These are phyloP conservation scores for Castanospermum australe DNA, from an alignment of 306 rosid species.

Conservation along the genomic window DNA sequence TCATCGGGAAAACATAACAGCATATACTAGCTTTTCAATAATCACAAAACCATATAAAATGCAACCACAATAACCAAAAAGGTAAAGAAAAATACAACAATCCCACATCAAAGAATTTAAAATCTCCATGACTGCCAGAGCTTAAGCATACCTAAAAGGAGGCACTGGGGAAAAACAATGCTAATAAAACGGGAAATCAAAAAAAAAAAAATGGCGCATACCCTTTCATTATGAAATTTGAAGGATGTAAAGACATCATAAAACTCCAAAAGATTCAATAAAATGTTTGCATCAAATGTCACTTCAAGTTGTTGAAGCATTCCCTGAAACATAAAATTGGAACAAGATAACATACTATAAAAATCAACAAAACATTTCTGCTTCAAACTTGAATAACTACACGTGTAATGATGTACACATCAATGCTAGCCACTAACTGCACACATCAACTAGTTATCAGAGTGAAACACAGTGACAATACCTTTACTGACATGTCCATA, in stretches of 20 bases:
- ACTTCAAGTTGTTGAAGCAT: slow-evolving; percentile 64
- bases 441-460: slow-evolving; percentile 14
- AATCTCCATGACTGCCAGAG: not conserved
- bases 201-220: slow-evolving; percentile 31
- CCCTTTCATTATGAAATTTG: slow-evolving; percentile 75
- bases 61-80: not conserved
- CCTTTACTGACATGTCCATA: slow-evolving; percentile 65
- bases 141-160: not conserved
- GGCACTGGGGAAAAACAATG: not conserved
- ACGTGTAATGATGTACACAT: slow-evolving; percentile 7
- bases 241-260: slow-evolving; percentile 55
- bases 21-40: not conserved
- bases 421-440: slow-evolving; percentile 22
- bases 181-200: not conserved
- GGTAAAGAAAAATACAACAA: not conserved
- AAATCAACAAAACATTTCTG: not conserved
- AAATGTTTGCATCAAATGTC: slow-evolving; percentile 52
- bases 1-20: not conserved
- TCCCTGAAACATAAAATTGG: slow-evolving; percentile 53
- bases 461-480: slow-evolving; percentile 27
- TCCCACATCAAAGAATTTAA: not conserved
- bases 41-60: not conserved
- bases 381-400: slow-evolving; percentile 24
- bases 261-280: slow-evolving; percentile 48
- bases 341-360: not conserved